Percentiles rank a stretch among this genome's conserved stretches.
These are phyloP conservation scores for Kurtzmaniella fragi DNA, from an alignment of 805 yeast genomes.

Conservation along the genomic window DNA sequence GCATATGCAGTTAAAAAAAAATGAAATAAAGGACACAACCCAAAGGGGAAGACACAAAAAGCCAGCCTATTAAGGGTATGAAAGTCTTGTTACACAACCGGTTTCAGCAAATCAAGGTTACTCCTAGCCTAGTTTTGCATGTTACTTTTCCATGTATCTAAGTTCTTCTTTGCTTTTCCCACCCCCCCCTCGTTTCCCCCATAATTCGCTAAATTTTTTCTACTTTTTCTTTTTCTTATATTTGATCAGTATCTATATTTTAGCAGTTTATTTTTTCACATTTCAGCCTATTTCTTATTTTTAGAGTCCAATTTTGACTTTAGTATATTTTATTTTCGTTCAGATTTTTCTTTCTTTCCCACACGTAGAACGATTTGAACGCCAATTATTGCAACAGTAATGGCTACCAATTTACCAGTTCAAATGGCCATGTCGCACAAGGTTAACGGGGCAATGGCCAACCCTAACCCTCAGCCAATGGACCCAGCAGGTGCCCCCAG, in stretches of 20 bases:
- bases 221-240: too few relatives aligned
- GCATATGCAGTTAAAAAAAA: too few relatives aligned
- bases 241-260: neutral
- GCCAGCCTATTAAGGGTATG: neutral
- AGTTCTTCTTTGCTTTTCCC: too few relatives aligned
- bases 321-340: slow-evolving; percentile 13
- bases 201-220: slow-evolving; percentile 3
- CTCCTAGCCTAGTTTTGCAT: too few relatives aligned
- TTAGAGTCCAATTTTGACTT: too few relatives aligned
- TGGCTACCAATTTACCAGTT: slow-evolving; percentile 18
- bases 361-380: slow-evolving; percentile 7
- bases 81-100: too few relatives aligned
- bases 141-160: too few relatives aligned
- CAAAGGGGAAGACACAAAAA: too few relatives aligned
- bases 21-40: too few relatives aligned
- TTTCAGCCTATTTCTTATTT: neutral
- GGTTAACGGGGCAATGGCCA: slow-evolving; percentile 10
- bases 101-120: too few relatives aligned
- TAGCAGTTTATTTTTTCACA: neutral
- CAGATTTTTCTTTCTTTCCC: slow-evolving; percentile 4
- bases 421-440: slow-evolving; percentile 14
- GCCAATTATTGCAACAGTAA: slow-evolving; percentile 12
- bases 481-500: slow-evolving; percentile 10
- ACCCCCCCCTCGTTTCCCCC: neutral
- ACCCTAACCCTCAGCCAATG: slow-evolving; percentile 6